Percentiles rank a stretch among this genome's conserved stretches.
phyloP scores from a whole-genome alignment of 2,329 filamentous ascomycete species.

The Cordyceps militaris region DNA sequence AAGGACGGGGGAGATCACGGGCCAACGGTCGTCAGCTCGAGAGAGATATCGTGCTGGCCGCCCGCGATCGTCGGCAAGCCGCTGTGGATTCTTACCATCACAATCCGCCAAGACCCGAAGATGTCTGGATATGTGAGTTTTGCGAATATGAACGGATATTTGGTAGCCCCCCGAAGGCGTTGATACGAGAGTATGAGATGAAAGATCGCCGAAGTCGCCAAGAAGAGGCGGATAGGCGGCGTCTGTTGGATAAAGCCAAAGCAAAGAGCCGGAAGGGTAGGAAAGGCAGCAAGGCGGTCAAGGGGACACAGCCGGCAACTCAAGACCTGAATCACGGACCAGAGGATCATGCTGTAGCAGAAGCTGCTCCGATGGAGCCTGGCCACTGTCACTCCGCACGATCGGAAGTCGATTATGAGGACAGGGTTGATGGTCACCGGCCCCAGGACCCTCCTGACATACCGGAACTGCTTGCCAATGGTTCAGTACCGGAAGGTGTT shows the following conservation, averaged over 20 bases:
- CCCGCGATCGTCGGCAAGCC: conserved; percentile 67
- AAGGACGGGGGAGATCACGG: conserved; percentile 22
- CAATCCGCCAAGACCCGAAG: conserved; percentile 60
- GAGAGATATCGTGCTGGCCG: conserved; percentile 68
- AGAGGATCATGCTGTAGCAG: conserved; percentile 15
- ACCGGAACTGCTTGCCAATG: not conserved
- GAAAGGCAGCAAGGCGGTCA: conserved; percentile 60
- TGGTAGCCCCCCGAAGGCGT: conserved; percentile 71
- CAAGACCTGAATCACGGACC: conserved; percentile 21
- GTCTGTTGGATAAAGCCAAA: conserved; percentile 86
- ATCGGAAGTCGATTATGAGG: conserved; percentile 33
- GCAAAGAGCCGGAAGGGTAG: conserved; percentile 86
- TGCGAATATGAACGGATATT: conserved; percentile 98
- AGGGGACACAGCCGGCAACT: conserved; percentile 8
- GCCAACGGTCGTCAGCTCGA: conserved; percentile 58
- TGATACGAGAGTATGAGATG: conserved; percentile 89
- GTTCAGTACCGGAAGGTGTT: not conserved
- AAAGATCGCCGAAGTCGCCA: conserved; percentile 83
- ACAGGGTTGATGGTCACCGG: conserved; percentile 25
- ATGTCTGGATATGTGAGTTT: conserved; percentile 95
- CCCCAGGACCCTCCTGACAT: conserved; percentile 18
- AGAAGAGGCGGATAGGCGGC: conserved; percentile 75
- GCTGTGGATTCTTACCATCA: conserved; percentile 72
- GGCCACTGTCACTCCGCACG: conserved; percentile 31
- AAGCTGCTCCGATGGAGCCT: conserved; percentile 18